Evolutionary conservation across 768 basidiomycete genomes (phyloP), one percentile per base, ranked within the genome.

Genomic region (Rhodotorula toruloides): DNA sequence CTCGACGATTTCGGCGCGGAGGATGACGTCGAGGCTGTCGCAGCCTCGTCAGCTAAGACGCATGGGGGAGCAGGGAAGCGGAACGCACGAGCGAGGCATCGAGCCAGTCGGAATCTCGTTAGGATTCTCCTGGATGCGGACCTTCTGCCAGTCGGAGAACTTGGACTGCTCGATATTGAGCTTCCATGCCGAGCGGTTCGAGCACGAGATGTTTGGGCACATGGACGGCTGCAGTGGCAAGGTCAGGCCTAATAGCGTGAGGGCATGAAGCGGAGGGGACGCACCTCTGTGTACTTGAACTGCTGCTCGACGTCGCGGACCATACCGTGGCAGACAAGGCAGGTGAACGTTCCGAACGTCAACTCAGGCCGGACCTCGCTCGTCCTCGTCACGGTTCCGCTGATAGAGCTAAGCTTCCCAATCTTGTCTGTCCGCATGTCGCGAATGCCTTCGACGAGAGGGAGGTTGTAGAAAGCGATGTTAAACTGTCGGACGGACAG

Each of bases 141-240:
- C 92, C 78, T 97, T 97, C 78, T 99, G 96, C 96, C 96, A 98
- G 76, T 99, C 96, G 1, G 91, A 90, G 76, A 99, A 99, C 77
- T 91, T 93, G 36, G 90, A 93, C 58, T 87, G 86, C 76, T 98
- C 94, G 63, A 98, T 91, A 76, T 93, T 90, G 47, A 99, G 84
- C 75, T 92, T 87, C 93, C 93, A 99, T 39, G 84, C 87, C 25
- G 80, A 78, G 37, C 92, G 85, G 77, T 98, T 98, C 37, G 89
- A 88, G 74, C 96, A 99, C 1, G 88, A 89, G 27, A 88, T 86
- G 75, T 99, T 99, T 25, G 90, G 96, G 76, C 96, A 99, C 48
- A 97, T 80, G 57, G 85, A 85, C 17, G 96, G 96, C 91, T 98
- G 64, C 19, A 25, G 12, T 19, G 10, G 67, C 29, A 52, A 32